Evolutionary conservation across 1,139 yeast genomes (phyloP).

Genomic region (Yamadazyma siamensis): DNA sequence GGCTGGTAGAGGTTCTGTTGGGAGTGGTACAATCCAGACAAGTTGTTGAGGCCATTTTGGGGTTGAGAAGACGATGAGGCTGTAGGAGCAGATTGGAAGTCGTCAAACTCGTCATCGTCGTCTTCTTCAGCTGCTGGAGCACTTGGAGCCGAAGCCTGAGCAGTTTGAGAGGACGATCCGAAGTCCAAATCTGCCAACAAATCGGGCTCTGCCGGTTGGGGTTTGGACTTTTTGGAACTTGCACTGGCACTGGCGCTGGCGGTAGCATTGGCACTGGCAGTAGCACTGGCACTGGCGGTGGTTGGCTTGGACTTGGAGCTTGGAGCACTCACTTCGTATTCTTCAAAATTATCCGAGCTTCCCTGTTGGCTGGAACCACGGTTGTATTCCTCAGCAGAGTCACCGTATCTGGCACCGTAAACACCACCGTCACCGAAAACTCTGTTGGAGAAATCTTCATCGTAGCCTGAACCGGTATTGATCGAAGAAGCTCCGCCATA

Average conservation of each 20-base stretch:
- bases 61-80: conserved; percentile 21
- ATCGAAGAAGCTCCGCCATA: conserved; percentile 43
- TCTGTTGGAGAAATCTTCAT: conserved; percentile 51
- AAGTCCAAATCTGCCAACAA: conserved; percentile 56
- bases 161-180: conserved; percentile 26
- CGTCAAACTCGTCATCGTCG: conserved; percentile 89
- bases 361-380: conserved; percentile 37
- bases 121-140: conserved; percentile 24
- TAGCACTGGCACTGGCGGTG: conserved; percentile 38
- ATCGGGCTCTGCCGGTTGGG: conserved; percentile 35
- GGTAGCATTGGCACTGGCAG: conserved; percentile 40
- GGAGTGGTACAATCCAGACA: conserved; percentile 9
- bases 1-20: conserved; percentile 16
- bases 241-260: conserved; percentile 43
- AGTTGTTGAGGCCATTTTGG: conserved; percentile 27
- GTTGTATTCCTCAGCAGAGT: conserved; percentile 42
- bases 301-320: conserved; percentile 20
- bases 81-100: conserved; percentile 75
- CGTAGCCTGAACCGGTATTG: conserved; percentile 32
- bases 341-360: conserved; percentile 56
- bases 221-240: conserved; percentile 18
- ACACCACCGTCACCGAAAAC: conserved; percentile 84
- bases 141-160: conserved; percentile 17
- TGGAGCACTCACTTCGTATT: conserved; percentile 53
- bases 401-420: conserved; percentile 66